Evolutionary conservation across 129 eudicot species (phyloP).

Genomic region (Lactuca saligna): DNA sequence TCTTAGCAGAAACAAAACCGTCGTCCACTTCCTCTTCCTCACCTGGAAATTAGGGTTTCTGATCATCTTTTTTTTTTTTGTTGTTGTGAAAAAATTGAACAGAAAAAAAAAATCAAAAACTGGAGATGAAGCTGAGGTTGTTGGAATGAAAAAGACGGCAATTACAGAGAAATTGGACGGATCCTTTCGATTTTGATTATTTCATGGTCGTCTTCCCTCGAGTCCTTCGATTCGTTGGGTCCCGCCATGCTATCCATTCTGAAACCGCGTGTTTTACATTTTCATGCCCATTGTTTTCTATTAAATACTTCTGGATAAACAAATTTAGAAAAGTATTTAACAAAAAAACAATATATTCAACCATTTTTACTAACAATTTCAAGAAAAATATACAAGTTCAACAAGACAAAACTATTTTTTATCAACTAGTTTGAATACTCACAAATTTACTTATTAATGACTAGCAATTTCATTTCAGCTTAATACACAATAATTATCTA

Average conservation of each 20-base stretch:
- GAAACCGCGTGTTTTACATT: neutral
- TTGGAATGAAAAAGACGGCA: conserved; percentile 14
- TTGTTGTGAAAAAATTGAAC: neutral
- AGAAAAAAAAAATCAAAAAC: neutral
- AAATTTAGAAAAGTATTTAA: no score
- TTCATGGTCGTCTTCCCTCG: neutral
- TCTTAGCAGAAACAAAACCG: conserved; percentile 35
- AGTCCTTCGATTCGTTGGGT: conserved; percentile 12
- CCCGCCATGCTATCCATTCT: neutral
- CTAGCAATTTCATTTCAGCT: no score
- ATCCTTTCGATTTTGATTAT: neutral
- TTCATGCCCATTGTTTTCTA: no score
- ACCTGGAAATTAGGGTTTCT: conserved; percentile 31
- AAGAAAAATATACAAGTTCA: no score
- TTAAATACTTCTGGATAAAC: no score
- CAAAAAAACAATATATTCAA: no score
- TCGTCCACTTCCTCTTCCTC: conserved; percentile 40
- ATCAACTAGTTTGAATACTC: no score
- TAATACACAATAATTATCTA: no score
- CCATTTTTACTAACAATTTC: no score
- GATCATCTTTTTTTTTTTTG: conserved; percentile 26
- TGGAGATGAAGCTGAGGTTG: conserved; percentile 15
- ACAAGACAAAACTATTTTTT: no score
- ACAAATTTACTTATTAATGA: no score
- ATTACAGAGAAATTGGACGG: conserved; percentile 22